A percentile compares a stretch with the other conserved stretches of the same genome.
phyloP scores from a whole-genome alignment of 1,284 basidiomycete species.

The Cystobasidiaceae sp. region DNA sequence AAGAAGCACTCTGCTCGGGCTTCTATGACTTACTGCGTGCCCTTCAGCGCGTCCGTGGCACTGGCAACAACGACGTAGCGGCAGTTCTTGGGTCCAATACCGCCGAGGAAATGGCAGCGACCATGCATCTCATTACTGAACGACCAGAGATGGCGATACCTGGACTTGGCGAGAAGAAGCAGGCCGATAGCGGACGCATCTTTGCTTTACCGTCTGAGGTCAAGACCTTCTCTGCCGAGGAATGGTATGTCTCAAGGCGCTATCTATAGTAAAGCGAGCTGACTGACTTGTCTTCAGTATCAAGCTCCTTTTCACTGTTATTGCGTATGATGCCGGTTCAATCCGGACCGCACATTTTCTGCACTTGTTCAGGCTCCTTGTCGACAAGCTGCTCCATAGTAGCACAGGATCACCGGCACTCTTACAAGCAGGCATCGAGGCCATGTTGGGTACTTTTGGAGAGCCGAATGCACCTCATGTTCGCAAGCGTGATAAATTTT shows the following conservation, averaged over 20 bases:
- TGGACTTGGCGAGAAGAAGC: neutral
- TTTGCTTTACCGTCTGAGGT: neutral
- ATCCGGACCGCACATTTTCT: neutral
- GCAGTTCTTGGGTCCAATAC: neutral
- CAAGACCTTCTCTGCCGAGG: neutral
- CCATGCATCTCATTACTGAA: neutral
- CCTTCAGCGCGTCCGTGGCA: neutral
- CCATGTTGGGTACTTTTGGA: neutral
- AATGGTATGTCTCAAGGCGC: neutral
- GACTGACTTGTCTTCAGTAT: neutral
- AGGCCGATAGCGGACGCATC: neutral
- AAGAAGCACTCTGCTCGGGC: neutral
- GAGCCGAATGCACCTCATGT: too few species aligned
- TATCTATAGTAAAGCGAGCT: neutral
- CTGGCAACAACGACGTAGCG: neutral
- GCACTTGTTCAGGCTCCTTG: neutral
- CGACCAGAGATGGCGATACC: neutral
- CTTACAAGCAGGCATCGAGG: neutral
- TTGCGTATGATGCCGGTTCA: constrained; percentile 5
- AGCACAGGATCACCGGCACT: neutral
- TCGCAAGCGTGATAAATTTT: too few species aligned
- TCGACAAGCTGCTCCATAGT: neutral
- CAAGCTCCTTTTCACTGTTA: constrained; percentile 23
- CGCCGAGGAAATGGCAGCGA: neutral
- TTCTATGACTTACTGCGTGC: neutral